Evolutionary conservation across 345 rosid species (phyloP), one percentile per base, ranked within the genome.

Genomic region (Hibiscus mutabilis): DNA sequence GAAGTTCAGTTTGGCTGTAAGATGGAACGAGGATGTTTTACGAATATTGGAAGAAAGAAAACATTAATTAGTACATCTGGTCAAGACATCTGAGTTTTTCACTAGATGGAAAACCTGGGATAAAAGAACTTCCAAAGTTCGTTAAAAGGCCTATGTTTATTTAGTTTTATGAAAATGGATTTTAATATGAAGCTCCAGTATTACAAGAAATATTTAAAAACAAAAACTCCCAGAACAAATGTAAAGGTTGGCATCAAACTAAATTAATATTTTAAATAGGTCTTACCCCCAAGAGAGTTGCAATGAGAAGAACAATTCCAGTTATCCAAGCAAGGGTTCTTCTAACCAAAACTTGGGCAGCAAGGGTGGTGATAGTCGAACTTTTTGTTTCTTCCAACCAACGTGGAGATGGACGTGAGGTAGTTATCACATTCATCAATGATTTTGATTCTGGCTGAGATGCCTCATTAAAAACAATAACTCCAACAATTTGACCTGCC

Each of bases 231-330:
- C 0, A 8, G 15, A 25, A 47, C 40, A n/a, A 16, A 35, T 13
- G 27, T 61, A 15, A 16, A 57, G 4, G 51, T 14, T 4, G 16
- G 51, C 29, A 64, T 21, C 52, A 10, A 13, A 59, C 55, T 51
- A 16, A n/a, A 84, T 66, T 40, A 64, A 40, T 64, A 21, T 12
- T 2, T 64, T 21, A 63, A 64, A 40, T n/a, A 42, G 71, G 83
- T 72, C 96, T 88, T 95, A 95, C 99, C 99, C 99, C 99, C 35
- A 90, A 44, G 66, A 95, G 80, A 72, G 97, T 90, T 52, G 99
- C 83, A 82, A 92, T 82, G 76, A 95, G 84, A 69, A 95, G 91
- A 85, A 92, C 81, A 69, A 95, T 61, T 85, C 98, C 99, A 25
- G 99, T 89, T 68, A 92, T 27, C 99, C 96, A 92, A 60, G 98